phyloP scores from a whole-genome alignment of 352 stramenopile species.

The Pythium monospermum region DNA sequence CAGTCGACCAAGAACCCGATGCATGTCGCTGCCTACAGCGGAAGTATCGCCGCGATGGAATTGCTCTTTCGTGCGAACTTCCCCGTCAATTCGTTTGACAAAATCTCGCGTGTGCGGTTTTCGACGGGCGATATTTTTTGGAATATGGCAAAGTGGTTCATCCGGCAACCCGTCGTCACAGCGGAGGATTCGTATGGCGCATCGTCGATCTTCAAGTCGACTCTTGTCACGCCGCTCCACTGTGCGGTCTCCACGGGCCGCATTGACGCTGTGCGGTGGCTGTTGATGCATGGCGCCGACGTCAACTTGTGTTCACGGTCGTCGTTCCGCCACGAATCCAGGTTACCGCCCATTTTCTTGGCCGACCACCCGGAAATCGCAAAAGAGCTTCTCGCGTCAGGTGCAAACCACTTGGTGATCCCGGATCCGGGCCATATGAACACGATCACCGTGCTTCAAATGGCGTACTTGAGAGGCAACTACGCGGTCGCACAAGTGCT shows the following conservation, averaged over 20 bases:
- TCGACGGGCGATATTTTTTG: constrained; percentile 79
- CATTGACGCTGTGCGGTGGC: constrained; percentile 65
- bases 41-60: constrained; percentile 70
- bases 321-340: constrained; percentile 55
- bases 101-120: constrained; percentile 73
- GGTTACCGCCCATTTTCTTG: constrained; percentile 73
- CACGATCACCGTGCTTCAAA: constrained; percentile 78
- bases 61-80: constrained; percentile 54
- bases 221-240: constrained; percentile 68
- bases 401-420: constrained; percentile 76
- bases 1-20: constrained; percentile 81
- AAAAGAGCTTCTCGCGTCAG: constrained; percentile 51
- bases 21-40: constrained; percentile 77
- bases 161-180: constrained; percentile 59
- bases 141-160: constrained; percentile 71
- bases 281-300: constrained; percentile 63
- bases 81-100: constrained; percentile 71
- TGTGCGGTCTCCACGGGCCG: constrained; percentile 74
- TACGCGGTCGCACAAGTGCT: constrained; percentile 76
- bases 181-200: constrained; percentile 54
- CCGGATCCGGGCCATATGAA: constrained; percentile 81
- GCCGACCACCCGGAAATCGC: constrained; percentile 79
- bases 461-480: constrained; percentile 75
- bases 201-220: constrained; percentile 63
- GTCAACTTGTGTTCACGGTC: constrained; percentile 78